These are phyloP conservation scores for Chaetomiaceae sp. DNA, from an alignment of 2,329 filamentous ascomycete species.

Conservation along the genomic window DNA sequence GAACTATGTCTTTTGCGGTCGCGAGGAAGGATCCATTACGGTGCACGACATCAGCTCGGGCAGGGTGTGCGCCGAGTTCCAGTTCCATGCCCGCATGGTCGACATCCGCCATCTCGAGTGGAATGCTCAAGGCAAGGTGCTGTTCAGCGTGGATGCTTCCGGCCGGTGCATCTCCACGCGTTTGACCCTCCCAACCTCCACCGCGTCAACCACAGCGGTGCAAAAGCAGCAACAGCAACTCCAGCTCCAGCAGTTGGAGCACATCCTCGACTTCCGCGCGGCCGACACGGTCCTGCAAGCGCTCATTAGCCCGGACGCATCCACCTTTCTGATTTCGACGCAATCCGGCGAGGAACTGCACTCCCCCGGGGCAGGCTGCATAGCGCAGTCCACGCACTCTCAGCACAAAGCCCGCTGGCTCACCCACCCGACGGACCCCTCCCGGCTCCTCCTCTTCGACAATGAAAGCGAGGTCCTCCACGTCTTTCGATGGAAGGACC, in stretches of 20 bases:
- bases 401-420: slow-evolving; percentile 12
- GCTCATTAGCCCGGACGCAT: slow-evolving; percentile 14
- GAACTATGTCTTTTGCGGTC: slow-evolving; percentile 18
- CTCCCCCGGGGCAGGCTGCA: not conserved
- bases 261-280: slow-evolving; percentile 19
- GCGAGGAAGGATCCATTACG: slow-evolving; percentile 20
- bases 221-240: slow-evolving; percentile 15
- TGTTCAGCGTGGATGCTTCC: slow-evolving; percentile 19
- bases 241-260: not conserved
- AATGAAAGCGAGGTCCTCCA: slow-evolving; percentile 9
- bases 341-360: slow-evolving; percentile 13
- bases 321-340: slow-evolving; percentile 14
- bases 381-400: not conserved
- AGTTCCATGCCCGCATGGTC: slow-evolving; percentile 19
- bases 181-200: slow-evolving; percentile 5
- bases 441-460: slow-evolving; percentile 12
- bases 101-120: slow-evolving; percentile 20
- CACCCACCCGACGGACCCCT: slow-evolving; percentile 13
- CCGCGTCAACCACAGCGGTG: not conserved
- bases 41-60: slow-evolving; percentile 18
- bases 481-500: slow-evolving; percentile 15
- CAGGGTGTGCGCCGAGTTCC: slow-evolving; percentile 13
- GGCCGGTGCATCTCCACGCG: slow-evolving; percentile 13
- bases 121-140: slow-evolving; percentile 14
- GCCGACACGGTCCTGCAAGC: slow-evolving; percentile 14